Conservation (phyloP, 2,329 filamentous ascomycete species). For the Pezicula neosporulosa region DNA sequence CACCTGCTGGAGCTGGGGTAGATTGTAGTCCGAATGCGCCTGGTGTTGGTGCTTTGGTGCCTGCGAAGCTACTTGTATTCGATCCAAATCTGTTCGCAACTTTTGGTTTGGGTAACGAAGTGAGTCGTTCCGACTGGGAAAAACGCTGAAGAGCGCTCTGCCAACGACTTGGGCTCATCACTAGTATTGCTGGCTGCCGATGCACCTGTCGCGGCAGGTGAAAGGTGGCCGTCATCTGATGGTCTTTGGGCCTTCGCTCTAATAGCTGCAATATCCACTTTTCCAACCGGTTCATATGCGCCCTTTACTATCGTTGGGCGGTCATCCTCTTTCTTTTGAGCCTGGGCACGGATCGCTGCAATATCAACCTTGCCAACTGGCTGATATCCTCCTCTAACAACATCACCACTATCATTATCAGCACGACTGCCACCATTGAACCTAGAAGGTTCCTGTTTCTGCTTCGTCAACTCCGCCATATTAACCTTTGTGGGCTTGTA, state of each 20-base stretch:
- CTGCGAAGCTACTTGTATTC: constrained; percentile 68
- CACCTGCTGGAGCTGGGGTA: constrained; percentile 48
- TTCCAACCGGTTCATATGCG: constrained; percentile 90
- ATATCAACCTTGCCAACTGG: constrained; percentile 98
- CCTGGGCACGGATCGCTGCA: constrained; percentile 78
- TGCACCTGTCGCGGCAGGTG: constrained; percentile 39
- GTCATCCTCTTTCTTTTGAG: constrained; percentile 67
- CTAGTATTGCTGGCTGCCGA: constrained; percentile 34
- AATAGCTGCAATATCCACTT: constrained; percentile 96
- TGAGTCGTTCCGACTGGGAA: constrained; percentile 73
- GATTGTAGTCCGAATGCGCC: constrained; percentile 64
- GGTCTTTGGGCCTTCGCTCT: constrained; percentile 75
- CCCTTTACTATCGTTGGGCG: constrained; percentile 85
- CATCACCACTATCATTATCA: constrained; percentile 49
- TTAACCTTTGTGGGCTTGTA: constrained; percentile 97
- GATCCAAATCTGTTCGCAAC: constrained; percentile 82
- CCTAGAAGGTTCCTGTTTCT: constrained; percentile 64
- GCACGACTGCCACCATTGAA: constrained; percentile 44
- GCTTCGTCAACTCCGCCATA: constrained; percentile 77
- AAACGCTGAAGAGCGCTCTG: constrained; percentile 77
- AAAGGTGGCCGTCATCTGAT: constrained; percentile 31
- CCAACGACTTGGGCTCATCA: constrained; percentile 57
- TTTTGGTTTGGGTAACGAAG: constrained; percentile 89
- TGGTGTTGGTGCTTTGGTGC: constrained; percentile 86
- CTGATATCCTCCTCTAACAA: constrained; percentile 85